Evolutionary conservation across 2,329 filamentous ascomycete species (phyloP), one percentile per base, ranked within the genome.

Genomic region (Thermochaetoides dissita): DNA sequence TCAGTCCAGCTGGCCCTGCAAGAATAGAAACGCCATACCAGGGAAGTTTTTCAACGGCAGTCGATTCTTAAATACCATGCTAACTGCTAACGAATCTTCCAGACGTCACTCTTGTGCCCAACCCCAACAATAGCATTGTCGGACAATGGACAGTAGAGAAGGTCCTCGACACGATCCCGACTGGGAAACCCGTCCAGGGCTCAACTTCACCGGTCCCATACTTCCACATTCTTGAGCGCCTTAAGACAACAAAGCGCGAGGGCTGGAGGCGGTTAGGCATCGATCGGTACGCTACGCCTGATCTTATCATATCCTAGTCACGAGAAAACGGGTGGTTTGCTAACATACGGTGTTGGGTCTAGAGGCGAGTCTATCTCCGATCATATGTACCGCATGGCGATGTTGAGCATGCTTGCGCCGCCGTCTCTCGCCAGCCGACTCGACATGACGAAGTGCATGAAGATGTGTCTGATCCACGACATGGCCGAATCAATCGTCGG

Each of bases 311-410:
- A 24, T 24, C 17, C 17, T 24, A 24, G 17, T 24, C 17, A 24
- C 17, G 17, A 24, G 17, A 24, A 24, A 24, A 5, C 17, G 17
- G 5, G 17, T 24, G 5, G 17, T 24, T 24, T 24, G 17, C 17
- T 24, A 24, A 24, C 17, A 24, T 5, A 24, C 17, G 17, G 17
- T 24, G 17, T 24, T 24, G 17, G 17, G 3, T 24, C 6, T 48
- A 79, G 72, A 44, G 83, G 85, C 59, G 91, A 98, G 63, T 94
- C 86, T 2, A 95, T 98, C 57, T 75, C 85, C 41, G 91, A 98
- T 66, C 91, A 98, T 71, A 98, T 98, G 91, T 98, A 96, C 65
- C 87, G 91, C 64, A 98, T 98, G 91, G 86, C 88, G 39, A 75
- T 98, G 52, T 86, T 98, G 61, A 87, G 85, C 49, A 84, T 98